Evolutionary conservation across 768 basidiomycete species (phyloP), one percentile per base, ranked within the genome.

Genomic region (Boletus barrowsii): DNA sequence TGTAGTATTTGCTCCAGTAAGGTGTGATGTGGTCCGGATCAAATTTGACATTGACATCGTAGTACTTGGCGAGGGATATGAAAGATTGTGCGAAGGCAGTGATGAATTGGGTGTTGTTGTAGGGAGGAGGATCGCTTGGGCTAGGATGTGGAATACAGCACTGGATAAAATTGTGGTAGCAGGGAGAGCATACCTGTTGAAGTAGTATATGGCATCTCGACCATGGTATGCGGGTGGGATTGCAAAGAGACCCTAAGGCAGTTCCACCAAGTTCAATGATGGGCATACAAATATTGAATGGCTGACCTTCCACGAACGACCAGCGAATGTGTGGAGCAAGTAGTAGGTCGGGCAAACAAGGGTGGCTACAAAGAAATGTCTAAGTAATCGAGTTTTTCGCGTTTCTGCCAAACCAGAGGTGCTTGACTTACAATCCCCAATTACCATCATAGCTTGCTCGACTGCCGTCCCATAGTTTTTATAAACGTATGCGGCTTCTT

Each of bases 191-290:
- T 35, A 58, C 56, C 60, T 67, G 5, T 73, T 60, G 56, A 78
- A 80, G 50, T 79, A 79, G 56, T 75, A 79, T 2, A 50, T 37
- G 4, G 69, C 35, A 44, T 79, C 78, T 3, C 61, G 36, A 35
- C 66, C 75, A 47, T 71, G 69, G 20, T 45, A 11, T 3, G 53
- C 71, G 4, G 69, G 69, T 20, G 71, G 65, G 36, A 71, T 39
- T 0, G 71, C 69, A 48, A 71, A 71, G 33, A 69, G 42, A 7
- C 67, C 71, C 71, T 71, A 26, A 58, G 8, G 20, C 10, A 24
- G 18, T 13, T 18, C 7, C 8, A 10, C 49, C 32, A 40, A 5
- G 41, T 20, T 24, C 43, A 6, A 57, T 11, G 37, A 46, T 58
- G 41, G 55, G 2, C 52, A 51, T 2, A 64, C 63, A 42, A 67